Evolutionary conservation across 768 basidiomycete species (phyloP).

Genomic region (Kwoniella pini): DNA sequence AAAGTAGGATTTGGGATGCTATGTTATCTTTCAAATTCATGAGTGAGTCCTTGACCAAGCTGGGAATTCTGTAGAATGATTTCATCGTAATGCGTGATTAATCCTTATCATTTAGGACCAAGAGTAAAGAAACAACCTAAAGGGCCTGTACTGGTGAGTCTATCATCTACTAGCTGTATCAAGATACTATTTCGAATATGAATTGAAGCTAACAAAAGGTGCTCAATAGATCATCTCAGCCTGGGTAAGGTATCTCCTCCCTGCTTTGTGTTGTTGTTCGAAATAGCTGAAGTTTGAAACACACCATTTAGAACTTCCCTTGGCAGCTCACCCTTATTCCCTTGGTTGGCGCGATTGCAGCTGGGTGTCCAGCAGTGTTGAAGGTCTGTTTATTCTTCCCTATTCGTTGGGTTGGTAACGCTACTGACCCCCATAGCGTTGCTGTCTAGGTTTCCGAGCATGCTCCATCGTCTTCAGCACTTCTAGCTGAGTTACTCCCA

Average conservation of each 20-base stretch:
- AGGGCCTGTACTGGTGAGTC: conserved; percentile 44
- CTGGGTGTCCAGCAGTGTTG: conserved; percentile 53
- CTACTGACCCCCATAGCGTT: not conserved
- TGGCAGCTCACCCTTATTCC: conserved; percentile 48
- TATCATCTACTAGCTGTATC: not conserved
- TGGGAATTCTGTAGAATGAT: not conserved
- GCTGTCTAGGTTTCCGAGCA: conserved; percentile 49
- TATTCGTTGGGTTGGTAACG: not conserved
- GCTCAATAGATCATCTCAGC: conserved; percentile 44
- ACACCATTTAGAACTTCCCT: conserved; percentile 44
- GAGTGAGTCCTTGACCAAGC: conserved; percentile 25
- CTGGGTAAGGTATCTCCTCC: conserved; percentile 46
- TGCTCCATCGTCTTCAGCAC: conserved; percentile 39
- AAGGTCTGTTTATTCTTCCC: conserved; percentile 36
- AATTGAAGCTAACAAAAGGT: no score
- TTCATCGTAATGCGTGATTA: no score
- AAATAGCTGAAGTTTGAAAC: not conserved
- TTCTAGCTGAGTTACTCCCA: conserved; percentile 44
- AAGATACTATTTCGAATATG: no score
- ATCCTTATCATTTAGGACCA: conserved; percentile 21
- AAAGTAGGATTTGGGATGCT: conserved; percentile 42
- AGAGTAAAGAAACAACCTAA: conserved; percentile 52
- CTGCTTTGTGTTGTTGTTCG: not conserved
- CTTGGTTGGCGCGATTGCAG: conserved; percentile 52
- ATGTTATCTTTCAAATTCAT: conserved; percentile 44